Evolutionary conservation across 805 yeast genomes (phyloP), one percentile per base, ranked within the genome.

Genomic region (Candida oleophila): DNA sequence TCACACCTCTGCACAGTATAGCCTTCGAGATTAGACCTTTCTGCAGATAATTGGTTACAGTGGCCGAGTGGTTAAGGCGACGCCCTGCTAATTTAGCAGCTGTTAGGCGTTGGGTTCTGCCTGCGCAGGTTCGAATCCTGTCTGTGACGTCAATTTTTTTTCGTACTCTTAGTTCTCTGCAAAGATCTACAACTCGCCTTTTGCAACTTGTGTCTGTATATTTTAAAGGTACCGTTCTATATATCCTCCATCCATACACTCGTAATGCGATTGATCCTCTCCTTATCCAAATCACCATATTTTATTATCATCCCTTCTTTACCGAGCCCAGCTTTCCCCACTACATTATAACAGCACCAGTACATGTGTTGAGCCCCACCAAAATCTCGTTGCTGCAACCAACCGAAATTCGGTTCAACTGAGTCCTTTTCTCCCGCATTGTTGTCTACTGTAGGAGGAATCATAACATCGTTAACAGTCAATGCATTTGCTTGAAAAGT

Each of bases 81-180:
- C 70, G 66, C 76, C 71, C 73, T 66, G 71, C 73, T 66, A 64
- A 60, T 57, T 38, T 49, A 52, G 62, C 53, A 45, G 63, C 49
- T 42, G 49, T 57, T 62, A 53, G 76, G 68, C 73, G 66, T 69
- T 53, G 65, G 67, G 71, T 55, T 59, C 60, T 71, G 64, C 76
- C 72, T 68, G 66, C 77, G 77, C 77, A 72, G 76, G 77, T 72
- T 72, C 77, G 77, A 72, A 71, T 71, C 77, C 76, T 71, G 76
- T 70, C 75, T 68, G 74, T 70, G 65, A 69, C 77, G 76, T 43
- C 48, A 51, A 59, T 50, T 57, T 58, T 66, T 67, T 59, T 38
- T 15, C n/a, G n/a, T n/a, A n/a, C n/a, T n/a, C n/a, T n/a, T n/a
- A n/a, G 44, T 38, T 36, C 4, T 4, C 7, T 36, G 39, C 30